Evolutionary conservation across 192 early-diverging fungal species (phyloP).

Genomic region (Podila epicladia): DNA sequence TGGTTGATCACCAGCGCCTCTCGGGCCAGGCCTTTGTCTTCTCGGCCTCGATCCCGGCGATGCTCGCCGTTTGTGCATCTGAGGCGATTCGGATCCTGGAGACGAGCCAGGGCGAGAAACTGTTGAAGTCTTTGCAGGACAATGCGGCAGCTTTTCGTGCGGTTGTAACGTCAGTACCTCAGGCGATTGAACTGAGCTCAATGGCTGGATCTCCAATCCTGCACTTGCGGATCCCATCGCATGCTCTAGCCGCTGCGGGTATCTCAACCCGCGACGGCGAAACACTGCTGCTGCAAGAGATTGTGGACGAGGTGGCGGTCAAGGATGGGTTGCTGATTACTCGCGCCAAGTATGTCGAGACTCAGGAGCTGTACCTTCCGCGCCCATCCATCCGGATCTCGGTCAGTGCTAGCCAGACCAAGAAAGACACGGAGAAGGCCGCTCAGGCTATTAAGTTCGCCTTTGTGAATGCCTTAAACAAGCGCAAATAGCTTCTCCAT

Average conservation of each 20-base stretch:
- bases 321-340: slow-evolving; percentile 89
- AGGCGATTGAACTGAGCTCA: slow-evolving; percentile 60
- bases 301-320: slow-evolving; percentile 77
- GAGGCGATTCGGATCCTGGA: slow-evolving; percentile 78
- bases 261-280: slow-evolving; percentile 68
- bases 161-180: slow-evolving; percentile 52
- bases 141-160: slow-evolving; percentile 72
- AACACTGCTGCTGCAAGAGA: slow-evolving; percentile 80
- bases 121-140: slow-evolving; percentile 66
- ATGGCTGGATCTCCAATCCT: slow-evolving; percentile 72
- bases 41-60: slow-evolving; percentile 94
- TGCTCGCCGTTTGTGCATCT: slow-evolving; percentile 87
- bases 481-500: slow-evolving; percentile 39
- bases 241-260: slow-evolving; percentile 16
- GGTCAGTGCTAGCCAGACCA: slow-evolving; percentile 76
- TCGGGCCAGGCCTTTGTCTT: slow-evolving; percentile 91
- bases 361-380: slow-evolving; percentile 80
- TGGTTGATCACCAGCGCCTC: slow-evolving; percentile 91
- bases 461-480: slow-evolving; percentile 61
- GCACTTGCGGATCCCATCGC: slow-evolving; percentile 75
- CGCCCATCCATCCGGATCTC: slow-evolving; percentile 87
- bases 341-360: slow-evolving; percentile 85
- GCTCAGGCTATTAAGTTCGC: slow-evolving; percentile 81
- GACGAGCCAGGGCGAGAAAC: slow-evolving; percentile 51
- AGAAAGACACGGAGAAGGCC: slow-evolving; percentile 88